These are phyloP conservation scores for Macadamia integrifolia DNA, from an alignment of 164 flowering plant species.

Conservation along the genomic window DNA sequence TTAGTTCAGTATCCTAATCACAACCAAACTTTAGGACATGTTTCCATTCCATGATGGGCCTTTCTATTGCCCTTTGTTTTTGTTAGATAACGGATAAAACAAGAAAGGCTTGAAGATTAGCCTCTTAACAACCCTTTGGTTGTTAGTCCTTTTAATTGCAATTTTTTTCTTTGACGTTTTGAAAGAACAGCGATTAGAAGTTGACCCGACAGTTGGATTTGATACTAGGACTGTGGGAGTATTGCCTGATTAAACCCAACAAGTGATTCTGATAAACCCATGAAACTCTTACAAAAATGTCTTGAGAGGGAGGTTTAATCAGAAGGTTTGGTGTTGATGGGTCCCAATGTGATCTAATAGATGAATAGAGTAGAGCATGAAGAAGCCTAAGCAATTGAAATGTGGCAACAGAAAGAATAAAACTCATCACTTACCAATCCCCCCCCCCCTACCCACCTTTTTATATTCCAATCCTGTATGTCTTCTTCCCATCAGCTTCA, in stretches of 20 bases:
- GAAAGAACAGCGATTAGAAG: background rate
- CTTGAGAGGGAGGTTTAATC: constrained; percentile 44
- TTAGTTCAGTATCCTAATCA: background rate
- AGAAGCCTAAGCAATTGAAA: constrained; percentile 22
- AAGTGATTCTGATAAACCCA: background rate
- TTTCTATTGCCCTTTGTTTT: background rate
- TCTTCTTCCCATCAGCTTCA: background rate
- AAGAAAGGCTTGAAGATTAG: constrained; percentile 3
- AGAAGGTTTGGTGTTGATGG: constrained; percentile 43
- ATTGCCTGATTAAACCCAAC: background rate
- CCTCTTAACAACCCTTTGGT: constrained; percentile 7
- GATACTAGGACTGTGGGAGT: background rate
- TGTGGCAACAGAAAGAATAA: constrained; percentile 28
- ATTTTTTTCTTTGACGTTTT: background rate
- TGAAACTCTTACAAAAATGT: too few relatives aligned
- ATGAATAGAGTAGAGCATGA: constrained; percentile 10
- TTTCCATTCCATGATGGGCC: background rate
- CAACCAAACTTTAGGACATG: background rate
- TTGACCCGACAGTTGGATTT: constrained; percentile 1
- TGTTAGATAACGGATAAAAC: background rate
- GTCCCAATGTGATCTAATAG: background rate
- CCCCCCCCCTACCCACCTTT: constrained; percentile 7
- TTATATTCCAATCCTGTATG: constrained; percentile 11
- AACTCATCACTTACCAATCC: constrained; percentile 23
- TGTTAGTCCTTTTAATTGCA: background rate